Percentiles rank a stretch among this genome's conserved stretches.
Evolutionary conservation across 208 protist species (phyloP).

Genomic region (Lotmaria passim): DNA sequence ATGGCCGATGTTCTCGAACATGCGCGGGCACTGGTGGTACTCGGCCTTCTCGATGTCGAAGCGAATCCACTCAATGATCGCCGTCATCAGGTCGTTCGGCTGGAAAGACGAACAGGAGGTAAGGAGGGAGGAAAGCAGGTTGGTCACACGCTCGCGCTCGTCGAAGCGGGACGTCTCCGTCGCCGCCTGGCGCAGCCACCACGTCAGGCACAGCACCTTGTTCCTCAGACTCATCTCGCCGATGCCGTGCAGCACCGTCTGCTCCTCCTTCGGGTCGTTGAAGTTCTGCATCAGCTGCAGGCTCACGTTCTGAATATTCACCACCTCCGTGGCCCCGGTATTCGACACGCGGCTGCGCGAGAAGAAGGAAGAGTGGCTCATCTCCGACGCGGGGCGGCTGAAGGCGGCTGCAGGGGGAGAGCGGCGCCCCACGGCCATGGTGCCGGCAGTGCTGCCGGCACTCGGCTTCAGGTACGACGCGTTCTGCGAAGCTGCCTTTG

Average conservation of each 20-base stretch:
- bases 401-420: slow-evolving; percentile 9
- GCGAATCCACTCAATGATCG: slow-evolving; percentile 77
- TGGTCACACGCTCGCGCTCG: slow-evolving; percentile 62
- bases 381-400: slow-evolving; percentile 15
- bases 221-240: slow-evolving; percentile 66
- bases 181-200: slow-evolving; percentile 76
- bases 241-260: slow-evolving; percentile 50
- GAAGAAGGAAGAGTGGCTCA: slow-evolving; percentile 12
- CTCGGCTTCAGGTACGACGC: slow-evolving; percentile 18
- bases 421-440: slow-evolving; percentile 1
- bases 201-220: slow-evolving; percentile 80
- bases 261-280: slow-evolving; percentile 52
- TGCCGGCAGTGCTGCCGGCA: slow-evolving; percentile 1
- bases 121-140: slow-evolving; percentile 64
- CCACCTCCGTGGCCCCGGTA: slow-evolving; percentile 42
- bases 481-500: slow-evolving; percentile 17
- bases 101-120: slow-evolving; percentile 39
- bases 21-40: slow-evolving; percentile 77
- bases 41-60: slow-evolving; percentile 81
- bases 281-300: slow-evolving; percentile 76
- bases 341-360: slow-evolving; percentile 25
- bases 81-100: slow-evolving; percentile 52
- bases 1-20: slow-evolving; percentile 85
- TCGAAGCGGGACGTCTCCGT: slow-evolving; percentile 65
- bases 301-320: slow-evolving; percentile 73